Evolutionary conservation across 2,329 filamentous ascomycete genomes (phyloP).

Genomic region (Neurospora sp.): DNA sequence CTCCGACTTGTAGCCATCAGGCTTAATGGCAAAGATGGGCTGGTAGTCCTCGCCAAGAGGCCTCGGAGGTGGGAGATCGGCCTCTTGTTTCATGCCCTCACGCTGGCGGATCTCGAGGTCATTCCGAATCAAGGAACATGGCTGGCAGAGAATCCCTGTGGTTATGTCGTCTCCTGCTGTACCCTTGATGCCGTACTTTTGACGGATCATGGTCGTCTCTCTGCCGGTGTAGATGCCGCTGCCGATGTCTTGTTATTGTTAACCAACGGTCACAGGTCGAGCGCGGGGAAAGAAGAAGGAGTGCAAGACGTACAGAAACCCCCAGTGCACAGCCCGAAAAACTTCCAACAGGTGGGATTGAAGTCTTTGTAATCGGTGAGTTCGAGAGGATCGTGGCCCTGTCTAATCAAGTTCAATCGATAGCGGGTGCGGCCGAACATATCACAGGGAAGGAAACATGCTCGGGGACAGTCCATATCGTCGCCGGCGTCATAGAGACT

Average conservation of each 20-base stretch:
- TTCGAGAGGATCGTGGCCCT: slow-evolving; percentile 9
- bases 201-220: slow-evolving; percentile 10
- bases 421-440: slow-evolving; percentile 13
- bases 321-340: slow-evolving; percentile 7
- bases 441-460: slow-evolving; percentile 12
- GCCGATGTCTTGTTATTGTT: slow-evolving; percentile 9
- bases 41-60: slow-evolving; percentile 10
- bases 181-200: slow-evolving; percentile 13
- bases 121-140: slow-evolving; percentile 14
- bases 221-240: slow-evolving; percentile 13
- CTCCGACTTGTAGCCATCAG: slow-evolving; percentile 8
- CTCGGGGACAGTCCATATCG: slow-evolving; percentile 8
- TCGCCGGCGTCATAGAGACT: slow-evolving; percentile 11
- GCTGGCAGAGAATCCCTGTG: slow-evolving; percentile 14
- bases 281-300: neutral
- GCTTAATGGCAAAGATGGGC: slow-evolving; percentile 7
- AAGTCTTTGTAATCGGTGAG: slow-evolving; percentile 10
- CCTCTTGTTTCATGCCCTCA: slow-evolving; percentile 4
- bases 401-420: slow-evolving; percentile 9
- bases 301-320: slow-evolving; percentile 3
- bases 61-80: slow-evolving; percentile 2
- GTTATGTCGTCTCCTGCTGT: slow-evolving; percentile 9
- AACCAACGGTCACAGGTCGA: neutral
- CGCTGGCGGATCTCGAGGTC: slow-evolving; percentile 14
- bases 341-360: slow-evolving; percentile 12